Evolutionary conservation across 345 rosid species (phyloP), one percentile per base, ranked within the genome.

Genomic region (Sonneratia caseolaris): DNA sequence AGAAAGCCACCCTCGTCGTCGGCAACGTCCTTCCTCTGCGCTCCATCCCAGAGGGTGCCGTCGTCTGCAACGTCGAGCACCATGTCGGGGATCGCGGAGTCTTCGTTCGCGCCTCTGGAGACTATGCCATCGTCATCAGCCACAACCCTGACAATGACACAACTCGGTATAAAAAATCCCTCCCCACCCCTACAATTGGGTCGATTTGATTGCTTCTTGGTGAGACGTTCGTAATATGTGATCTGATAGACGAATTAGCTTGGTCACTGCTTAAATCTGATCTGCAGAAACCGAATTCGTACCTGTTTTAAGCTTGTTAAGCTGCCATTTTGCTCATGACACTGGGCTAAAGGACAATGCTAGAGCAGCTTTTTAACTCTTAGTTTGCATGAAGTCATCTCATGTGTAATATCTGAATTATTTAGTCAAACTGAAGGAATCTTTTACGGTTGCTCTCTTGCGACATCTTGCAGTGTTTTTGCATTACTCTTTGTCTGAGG

Each of bases 21-120:
- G 90, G 90, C 10, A 86, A 86, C 55, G 88, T 86, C 4, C 49
- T 84, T 36, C 88, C 90, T 7, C 42, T 86, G 67, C 76, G 85
- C 75, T 72, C 81, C 47, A 78, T 84, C 55, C 87, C 85, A 35
- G 87, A 84, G 65, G 87, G 87, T 1, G 87, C 85, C 45, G 87
- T 81, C 11, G 82, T 81, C 3, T 84, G 85, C 69, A 84, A 84
- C 75, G 87, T 81, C 7, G 85, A 81, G 77, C 87, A 81, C 61
- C 84, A 80, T 64, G 87, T 84, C 5, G 87, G 85, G 36, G 87
- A 84, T 36, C 82, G 87, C 8, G 85, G 85, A 15, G 82, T 78
- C 10, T 66, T 84, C 16, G 87, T 85, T 22, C 67, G 87, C 53
- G 64, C 66, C 36, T 81, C 83, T 8, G 83, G 87, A 1, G 87